Conservation (phyloP, 140 eudicot genomes). For the Oenanthe javanica region DNA sequence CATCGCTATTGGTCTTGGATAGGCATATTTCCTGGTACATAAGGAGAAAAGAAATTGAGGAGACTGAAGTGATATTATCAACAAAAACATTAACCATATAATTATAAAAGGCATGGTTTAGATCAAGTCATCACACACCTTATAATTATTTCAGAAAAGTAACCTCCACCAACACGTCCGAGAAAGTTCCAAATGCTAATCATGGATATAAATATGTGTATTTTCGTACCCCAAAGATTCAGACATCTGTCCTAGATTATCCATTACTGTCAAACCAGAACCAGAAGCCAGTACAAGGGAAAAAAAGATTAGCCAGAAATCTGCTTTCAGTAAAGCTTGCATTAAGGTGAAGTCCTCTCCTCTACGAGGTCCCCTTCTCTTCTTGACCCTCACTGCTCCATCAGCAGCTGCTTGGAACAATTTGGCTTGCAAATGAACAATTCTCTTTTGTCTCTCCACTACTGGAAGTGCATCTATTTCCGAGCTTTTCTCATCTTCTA, state of each 20-base stretch:
- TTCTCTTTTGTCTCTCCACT: conserved; percentile 40
- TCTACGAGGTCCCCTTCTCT: conserved; percentile 62
- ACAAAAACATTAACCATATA: neutral
- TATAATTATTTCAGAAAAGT: conserved; percentile 62
- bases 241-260: conserved; percentile 72
- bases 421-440: conserved; percentile 57
- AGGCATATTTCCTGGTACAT: conserved; percentile 41
- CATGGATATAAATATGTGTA: conserved; percentile 60
- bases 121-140: conserved; percentile 28
- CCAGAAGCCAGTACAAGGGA: conserved; percentile 67
- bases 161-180: conserved; percentile 75
- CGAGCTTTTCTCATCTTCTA: conserved; percentile 50
- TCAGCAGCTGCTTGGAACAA: conserved; percentile 56
- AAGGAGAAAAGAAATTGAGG: neutral
- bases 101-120: neutral
- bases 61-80: neutral
- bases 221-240: conserved; percentile 57
- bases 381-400: conserved; percentile 56
- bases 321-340: conserved; percentile 68
- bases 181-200: conserved; percentile 84
- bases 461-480: conserved; percentile 32
- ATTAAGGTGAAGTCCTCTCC: conserved; percentile 70
- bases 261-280: conserved; percentile 68
- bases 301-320: conserved; percentile 65
- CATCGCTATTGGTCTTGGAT: conserved; percentile 73